A percentile compares a stretch with the other conserved stretches of the same genome.
These are phyloP conservation scores for Boletellus sp. DNA, from an alignment of 768 basidiomycete genomes.

Conservation along the genomic window DNA sequence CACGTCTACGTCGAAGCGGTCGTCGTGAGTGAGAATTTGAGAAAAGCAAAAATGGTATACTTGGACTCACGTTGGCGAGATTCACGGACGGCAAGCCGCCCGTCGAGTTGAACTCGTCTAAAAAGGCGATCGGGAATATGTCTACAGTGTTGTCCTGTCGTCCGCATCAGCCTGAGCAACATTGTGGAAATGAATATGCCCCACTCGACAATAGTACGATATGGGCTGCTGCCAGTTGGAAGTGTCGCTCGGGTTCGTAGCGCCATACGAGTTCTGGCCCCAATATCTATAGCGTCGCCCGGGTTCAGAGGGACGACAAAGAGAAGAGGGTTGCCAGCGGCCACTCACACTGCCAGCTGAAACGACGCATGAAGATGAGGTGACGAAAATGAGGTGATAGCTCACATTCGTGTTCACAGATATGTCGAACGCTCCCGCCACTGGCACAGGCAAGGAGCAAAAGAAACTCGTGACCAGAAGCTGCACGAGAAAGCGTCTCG, in stretches of 20 bases:
- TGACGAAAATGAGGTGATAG: not conserved
- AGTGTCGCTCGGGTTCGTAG: conserved; percentile 27
- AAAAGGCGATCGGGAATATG: conserved; percentile 58
- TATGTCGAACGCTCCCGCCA: conserved; percentile 15
- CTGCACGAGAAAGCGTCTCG: not conserved
- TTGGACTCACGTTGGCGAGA: conserved; percentile 49
- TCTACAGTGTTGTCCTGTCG: conserved; percentile 53
- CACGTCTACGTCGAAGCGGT: conserved; percentile 46
- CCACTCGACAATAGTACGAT: conserved; percentile 31
- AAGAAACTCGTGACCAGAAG: not conserved
- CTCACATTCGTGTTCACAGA: conserved; percentile 21
- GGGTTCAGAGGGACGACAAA: not conserved
- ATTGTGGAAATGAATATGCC: not conserved
- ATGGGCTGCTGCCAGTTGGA: conserved; percentile 32
- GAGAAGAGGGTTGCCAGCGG: not conserved
- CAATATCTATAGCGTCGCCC: conserved; percentile 26
- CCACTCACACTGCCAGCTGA: conserved; percentile 20
- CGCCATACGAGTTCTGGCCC: conserved; percentile 39
- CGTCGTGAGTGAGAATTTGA: too few species aligned
- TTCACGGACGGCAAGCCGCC: conserved; percentile 59
- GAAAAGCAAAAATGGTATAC: not conserved
- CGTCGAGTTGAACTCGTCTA: conserved; percentile 54
- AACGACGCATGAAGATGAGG: not conserved
- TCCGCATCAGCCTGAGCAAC: not conserved
- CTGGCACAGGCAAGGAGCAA: not conserved